Evolutionary conservation across 2,329 filamentous ascomycete species (phyloP), one percentile per base, ranked within the genome.

Genomic region (Beauveria pseudobassiana): DNA sequence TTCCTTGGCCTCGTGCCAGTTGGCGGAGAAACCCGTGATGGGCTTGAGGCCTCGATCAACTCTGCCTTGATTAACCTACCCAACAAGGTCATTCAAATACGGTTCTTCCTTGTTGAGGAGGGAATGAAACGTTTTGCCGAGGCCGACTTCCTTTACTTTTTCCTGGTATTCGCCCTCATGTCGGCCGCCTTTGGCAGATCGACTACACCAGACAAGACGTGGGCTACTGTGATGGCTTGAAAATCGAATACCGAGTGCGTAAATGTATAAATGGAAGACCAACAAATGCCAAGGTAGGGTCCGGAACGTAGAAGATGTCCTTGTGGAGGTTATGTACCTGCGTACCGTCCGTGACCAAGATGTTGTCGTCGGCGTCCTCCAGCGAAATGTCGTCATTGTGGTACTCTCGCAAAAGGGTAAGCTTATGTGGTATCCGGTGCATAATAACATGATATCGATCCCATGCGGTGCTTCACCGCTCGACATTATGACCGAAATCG

Each of bases 191-290:
- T 34, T 20, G 49, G 49, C 9, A 51, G 49, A 14, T 51, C 49
- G 10, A 14, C 49, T 3, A 34, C 18, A 12, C 83, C 84, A 0
- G 82, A 75, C 4, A 86, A 77, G 0, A 87, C 80, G 3, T 82
- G 78, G 0, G 86, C 82, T 0, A 87, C 74, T 0, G 79, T 80
- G 64, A 87, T 82, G 0, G 85, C 86, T 68, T 90, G 87, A 65
- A 88, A 88, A 63, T 90, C 87, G 63, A 89, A 90, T 0, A 89
- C 75, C 0, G 84, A 85, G 67, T 89, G 90, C 0, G 87, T 89
- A 0, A 86, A 85, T 0, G 83, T 83, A 67, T 87, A 83, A 85
- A 88, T 0, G 85, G 86, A 0, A 87, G 82, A 0, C 87, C 87
- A 20, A 89, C 75, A 64, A 89, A 89, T 0, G 78, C 75, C 0